These are phyloP conservation scores for Paramecium caudatum DNA, from an alignment of 73 alveolate genomes.

Conservation along the genomic window DNA sequence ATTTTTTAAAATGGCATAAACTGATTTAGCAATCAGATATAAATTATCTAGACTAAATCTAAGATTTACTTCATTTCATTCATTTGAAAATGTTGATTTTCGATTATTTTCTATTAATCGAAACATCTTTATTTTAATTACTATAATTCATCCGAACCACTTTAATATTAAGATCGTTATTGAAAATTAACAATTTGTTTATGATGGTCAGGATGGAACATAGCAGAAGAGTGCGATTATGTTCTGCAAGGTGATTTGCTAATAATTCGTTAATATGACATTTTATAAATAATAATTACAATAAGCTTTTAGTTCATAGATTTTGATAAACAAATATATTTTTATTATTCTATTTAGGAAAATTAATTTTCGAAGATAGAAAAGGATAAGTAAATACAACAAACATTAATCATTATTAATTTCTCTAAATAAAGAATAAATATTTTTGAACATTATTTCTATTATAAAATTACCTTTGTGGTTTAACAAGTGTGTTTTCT, in stretches of 20 bases:
- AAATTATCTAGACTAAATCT: not conserved
- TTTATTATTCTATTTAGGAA: no score
- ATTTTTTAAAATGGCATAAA: not conserved
- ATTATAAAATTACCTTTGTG: no score
- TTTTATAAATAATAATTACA: not conserved
- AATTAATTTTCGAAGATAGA: no score
- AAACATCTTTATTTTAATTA: not conserved
- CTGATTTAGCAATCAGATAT: not conserved
- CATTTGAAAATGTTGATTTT: not conserved
- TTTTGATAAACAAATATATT: conserved; percentile 81
- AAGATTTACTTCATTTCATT: not conserved
- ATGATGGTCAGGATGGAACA: not conserved
- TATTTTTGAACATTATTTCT: no score
- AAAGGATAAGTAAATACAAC: no score
- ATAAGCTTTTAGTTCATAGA: conserved; percentile 84
- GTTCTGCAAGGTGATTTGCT: conserved; percentile 3
- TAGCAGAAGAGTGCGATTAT: not conserved
- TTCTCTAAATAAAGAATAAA: no score
- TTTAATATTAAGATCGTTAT: no score
- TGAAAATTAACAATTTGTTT: not conserved
- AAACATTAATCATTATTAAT: no score
- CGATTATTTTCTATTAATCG: not conserved
- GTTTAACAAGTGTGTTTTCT: no score
- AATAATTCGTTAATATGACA: conserved; percentile 36
- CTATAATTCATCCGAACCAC: not conserved